These are phyloP conservation scores for Serendipita indica DNA, from an alignment of 768 basidiomycete genomes.

Conservation along the genomic window DNA sequence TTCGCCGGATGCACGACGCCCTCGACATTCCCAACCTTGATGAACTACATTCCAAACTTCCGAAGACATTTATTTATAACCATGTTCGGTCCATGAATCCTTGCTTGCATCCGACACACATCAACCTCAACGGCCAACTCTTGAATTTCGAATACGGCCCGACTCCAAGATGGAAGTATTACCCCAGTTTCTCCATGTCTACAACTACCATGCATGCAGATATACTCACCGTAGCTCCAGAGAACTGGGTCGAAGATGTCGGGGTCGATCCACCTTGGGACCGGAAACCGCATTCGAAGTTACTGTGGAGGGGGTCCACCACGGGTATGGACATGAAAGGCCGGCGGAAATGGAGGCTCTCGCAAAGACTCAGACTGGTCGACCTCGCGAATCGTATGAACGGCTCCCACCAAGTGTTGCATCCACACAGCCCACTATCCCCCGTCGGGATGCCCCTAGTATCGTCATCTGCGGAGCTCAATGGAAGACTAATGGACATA, in stretches of 20 bases:
- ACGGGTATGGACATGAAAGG: slow-evolving; percentile 42
- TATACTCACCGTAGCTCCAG: slow-evolving; percentile 35
- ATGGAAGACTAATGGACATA: slow-evolving; percentile 46
- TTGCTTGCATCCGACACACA: slow-evolving; percentile 29
- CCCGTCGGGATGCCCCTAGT: slow-evolving; percentile 25
- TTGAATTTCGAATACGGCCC: slow-evolving; percentile 25
- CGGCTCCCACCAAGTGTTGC: slow-evolving; percentile 28
- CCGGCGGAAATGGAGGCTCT: slow-evolving; percentile 31
- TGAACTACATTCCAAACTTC: neutral
- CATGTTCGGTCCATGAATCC: slow-evolving; percentile 36
- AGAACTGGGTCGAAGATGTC: slow-evolving; percentile 31
- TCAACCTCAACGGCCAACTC: slow-evolving; percentile 36
- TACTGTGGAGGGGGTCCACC: slow-evolving; percentile 62
- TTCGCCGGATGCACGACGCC: neutral
- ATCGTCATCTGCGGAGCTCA: slow-evolving; percentile 23
- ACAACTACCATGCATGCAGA: slow-evolving; percentile 39
- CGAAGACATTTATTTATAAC: slow-evolving; percentile 32
- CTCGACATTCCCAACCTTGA: slow-evolving; percentile 2
- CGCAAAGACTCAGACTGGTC: slow-evolving; percentile 38
- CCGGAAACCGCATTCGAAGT: slow-evolving; percentile 41
- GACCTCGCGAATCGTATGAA: slow-evolving; percentile 28
- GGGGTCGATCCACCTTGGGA: slow-evolving; percentile 46
- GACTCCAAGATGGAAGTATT: slow-evolving; percentile 25
- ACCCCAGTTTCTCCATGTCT: slow-evolving; percentile 41
- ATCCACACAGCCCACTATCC: slow-evolving; percentile 20